Evolutionary conservation across 2,329 filamentous ascomycete genomes (phyloP), one percentile per base, ranked within the genome.

Genomic region (Calcarisporium arbuscula): DNA sequence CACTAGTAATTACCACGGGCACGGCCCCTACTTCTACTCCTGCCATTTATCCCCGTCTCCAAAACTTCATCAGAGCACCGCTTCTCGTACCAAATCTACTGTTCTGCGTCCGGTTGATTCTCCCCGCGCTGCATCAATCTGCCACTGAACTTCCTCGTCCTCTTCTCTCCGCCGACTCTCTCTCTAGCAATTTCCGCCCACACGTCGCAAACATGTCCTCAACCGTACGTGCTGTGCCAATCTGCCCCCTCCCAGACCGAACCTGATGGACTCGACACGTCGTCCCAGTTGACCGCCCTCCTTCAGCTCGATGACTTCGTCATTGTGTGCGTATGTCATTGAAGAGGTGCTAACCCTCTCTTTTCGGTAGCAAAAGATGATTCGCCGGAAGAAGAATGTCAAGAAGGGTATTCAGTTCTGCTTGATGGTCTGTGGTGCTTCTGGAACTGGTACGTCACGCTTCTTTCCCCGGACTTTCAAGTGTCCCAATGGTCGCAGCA

Each of bases 341-440:
- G 16, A 10, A 10, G 9, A 23, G n/a, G n/a, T n/a, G n/a, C n/a
- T n/a, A n/a, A n/a, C n/a, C n/a, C n/a, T n/a, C n/a, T n/a, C n/a
- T n/a, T n/a, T n/a, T n/a, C n/a, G n/a, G n/a, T n/a, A n/a, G n/a
- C 25, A 87, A 80, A 86, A 94, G 68, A 92, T 95, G 85, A 89
- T 95, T 64, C 89, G 92, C 70, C 84, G 87, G 69, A 98, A 98
- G 90, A 98, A 98, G 85, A 96, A 98, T 78, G 90, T 98, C 72
- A 95, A 95, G 85, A 95, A 95, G 80, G 92, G 92, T 61, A 96
- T 98, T 61, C 92, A 98, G 76, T 98, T 98, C 74, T 96, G 89
- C 67, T 70, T 98, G 78, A 98, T 98, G 92, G 92, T 98, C 58
- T 96, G 92, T 63, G 92, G 92, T 72, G 92, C 92, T 61, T 96